Percentiles rank a stretch among this genome's conserved stretches.
phyloP scores from a whole-genome alignment of 371 early-diverging fungal genomes.

The Mucor sp. region DNA sequence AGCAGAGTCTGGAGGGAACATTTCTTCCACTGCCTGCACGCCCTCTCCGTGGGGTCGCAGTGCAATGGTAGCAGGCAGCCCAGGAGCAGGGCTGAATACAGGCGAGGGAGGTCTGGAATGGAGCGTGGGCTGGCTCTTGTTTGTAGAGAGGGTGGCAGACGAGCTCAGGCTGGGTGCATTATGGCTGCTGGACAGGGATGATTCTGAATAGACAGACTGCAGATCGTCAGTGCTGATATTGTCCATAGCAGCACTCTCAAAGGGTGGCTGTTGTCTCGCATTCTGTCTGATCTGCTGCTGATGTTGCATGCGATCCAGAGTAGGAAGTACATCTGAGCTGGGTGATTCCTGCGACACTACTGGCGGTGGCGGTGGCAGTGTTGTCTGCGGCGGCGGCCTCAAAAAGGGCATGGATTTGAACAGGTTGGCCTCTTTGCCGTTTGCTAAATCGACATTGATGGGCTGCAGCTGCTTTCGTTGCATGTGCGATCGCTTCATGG shows the following conservation, averaged over 20 bases:
- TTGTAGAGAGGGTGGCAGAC: constrained; percentile 27
- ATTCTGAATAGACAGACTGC: constrained; percentile 29
- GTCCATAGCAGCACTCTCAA: background rate
- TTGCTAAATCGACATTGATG: constrained; percentile 28
- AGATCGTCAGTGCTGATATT: constrained; percentile 16
- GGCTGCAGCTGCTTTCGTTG: constrained; percentile 8
- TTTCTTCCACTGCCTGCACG: constrained; percentile 29
- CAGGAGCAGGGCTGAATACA: constrained; percentile 40
- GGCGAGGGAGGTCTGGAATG: constrained; percentile 41
- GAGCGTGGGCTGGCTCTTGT: constrained; percentile 21
- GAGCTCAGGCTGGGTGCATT: constrained; percentile 42
- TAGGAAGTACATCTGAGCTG: constrained; percentile 21
- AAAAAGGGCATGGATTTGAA: background rate
- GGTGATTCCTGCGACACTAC: background rate
- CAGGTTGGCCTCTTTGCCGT: constrained; percentile 10
- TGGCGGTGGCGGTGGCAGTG: constrained; percentile 5
- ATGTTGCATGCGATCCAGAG: constrained; percentile 1
- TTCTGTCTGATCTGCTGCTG: background rate
- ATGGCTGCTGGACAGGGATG: constrained; percentile 21
- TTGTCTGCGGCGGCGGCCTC: background rate
- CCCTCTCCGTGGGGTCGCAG: constrained; percentile 22
- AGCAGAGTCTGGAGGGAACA: constrained; percentile 17
- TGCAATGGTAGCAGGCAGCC: constrained; percentile 39
- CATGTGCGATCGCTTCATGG: constrained; percentile 12
- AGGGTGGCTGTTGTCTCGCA: background rate